phyloP scores from a whole-genome alignment of 2,329 filamentous ascomycete species.

The Cordyceps javanica region DNA sequence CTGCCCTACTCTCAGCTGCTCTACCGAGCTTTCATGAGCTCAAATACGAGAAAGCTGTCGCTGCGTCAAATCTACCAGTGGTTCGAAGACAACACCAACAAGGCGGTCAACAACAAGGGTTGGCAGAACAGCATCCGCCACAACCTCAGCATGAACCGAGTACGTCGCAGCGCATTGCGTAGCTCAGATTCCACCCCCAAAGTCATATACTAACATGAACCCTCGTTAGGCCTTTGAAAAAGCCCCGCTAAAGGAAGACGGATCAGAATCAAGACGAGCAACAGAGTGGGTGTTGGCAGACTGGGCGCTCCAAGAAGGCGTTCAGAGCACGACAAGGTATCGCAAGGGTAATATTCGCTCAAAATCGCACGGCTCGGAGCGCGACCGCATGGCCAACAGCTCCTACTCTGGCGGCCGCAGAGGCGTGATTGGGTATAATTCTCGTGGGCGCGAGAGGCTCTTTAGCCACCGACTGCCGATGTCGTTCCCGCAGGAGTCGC shows the following conservation, averaged over 20 bases:
- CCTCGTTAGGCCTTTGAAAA: slow-evolving; percentile 36
- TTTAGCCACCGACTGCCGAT: neutral
- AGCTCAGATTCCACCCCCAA: neutral
- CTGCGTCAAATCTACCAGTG: slow-evolving; percentile 86
- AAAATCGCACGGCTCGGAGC: neutral
- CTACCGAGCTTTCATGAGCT: slow-evolving; percentile 65
- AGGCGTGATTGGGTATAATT: neutral
- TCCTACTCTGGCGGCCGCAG: neutral
- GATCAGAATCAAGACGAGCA: slow-evolving; percentile 44
- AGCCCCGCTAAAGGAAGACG: slow-evolving; percentile 35
- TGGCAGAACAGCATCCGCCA: slow-evolving; percentile 97
- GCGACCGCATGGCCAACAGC: neutral
- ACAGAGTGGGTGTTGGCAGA: slow-evolving; percentile 72
- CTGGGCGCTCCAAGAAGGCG: slow-evolving; percentile 62
- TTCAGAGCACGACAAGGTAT: slow-evolving; percentile 81
- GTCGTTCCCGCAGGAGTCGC: neutral
- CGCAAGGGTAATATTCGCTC: slow-evolving; percentile 34
- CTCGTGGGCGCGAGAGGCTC: neutral
- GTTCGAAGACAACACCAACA: slow-evolving; percentile 77
- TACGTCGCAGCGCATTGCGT: slow-evolving; percentile 40
- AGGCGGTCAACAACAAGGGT: slow-evolving; percentile 68
- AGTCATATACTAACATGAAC: slow-evolving; percentile 5
- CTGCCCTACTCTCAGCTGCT: slow-evolving; percentile 77
- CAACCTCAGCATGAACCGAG: slow-evolving; percentile 92
- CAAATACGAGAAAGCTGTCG: slow-evolving; percentile 62